Conservation (phyloP, 2,329 filamentous ascomycete species). For the Colletotrichum sp. region DNA sequence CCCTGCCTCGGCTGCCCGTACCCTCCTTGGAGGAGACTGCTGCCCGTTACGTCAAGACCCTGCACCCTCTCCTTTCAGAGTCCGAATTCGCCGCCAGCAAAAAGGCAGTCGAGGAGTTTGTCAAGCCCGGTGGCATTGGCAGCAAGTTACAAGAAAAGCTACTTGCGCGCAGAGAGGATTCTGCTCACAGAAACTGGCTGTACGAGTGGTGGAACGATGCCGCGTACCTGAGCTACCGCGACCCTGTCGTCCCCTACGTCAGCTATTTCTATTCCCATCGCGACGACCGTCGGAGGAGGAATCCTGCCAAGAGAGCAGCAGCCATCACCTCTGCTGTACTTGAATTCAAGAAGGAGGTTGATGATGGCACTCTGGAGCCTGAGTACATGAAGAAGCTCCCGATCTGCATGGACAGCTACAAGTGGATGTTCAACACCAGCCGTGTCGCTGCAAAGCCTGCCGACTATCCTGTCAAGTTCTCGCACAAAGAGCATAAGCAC, state of each 20-base stretch:
- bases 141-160: slow-evolving; percentile 88
- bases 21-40: slow-evolving; percentile 84
- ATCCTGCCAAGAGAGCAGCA: slow-evolving; percentile 91
- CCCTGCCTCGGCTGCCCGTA: slow-evolving; percentile 79
- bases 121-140: slow-evolving; percentile 84
- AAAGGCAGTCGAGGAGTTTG: slow-evolving; percentile 86
- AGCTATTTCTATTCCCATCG: slow-evolving; percentile 99
- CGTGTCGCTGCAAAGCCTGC: slow-evolving; percentile 82
- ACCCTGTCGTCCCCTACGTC: slow-evolving; percentile 96
- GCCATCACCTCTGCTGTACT: slow-evolving; percentile 85
- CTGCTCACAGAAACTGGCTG: slow-evolving; percentile 90
- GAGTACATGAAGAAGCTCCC: slow-evolving; percentile 99
- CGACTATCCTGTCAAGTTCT: slow-evolving; percentile 85
- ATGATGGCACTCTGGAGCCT: slow-evolving; percentile 81
- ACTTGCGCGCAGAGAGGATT: slow-evolving; percentile 77
- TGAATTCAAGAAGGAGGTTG: slow-evolving; percentile 94
- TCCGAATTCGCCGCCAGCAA: slow-evolving; percentile 75
- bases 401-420: slow-evolving; percentile 97
- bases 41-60: slow-evolving; percentile 78
- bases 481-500: slow-evolving; percentile 78
- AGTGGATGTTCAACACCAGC: slow-evolving; percentile 98
- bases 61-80: slow-evolving; percentile 74
- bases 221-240: slow-evolving; percentile 91
- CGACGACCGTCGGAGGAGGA: slow-evolving; percentile 85
- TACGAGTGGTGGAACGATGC: slow-evolving; percentile 98